These are phyloP conservation scores for Vigna mungo DNA, from an alignment of 306 rosid genomes.

Conservation along the genomic window DNA sequence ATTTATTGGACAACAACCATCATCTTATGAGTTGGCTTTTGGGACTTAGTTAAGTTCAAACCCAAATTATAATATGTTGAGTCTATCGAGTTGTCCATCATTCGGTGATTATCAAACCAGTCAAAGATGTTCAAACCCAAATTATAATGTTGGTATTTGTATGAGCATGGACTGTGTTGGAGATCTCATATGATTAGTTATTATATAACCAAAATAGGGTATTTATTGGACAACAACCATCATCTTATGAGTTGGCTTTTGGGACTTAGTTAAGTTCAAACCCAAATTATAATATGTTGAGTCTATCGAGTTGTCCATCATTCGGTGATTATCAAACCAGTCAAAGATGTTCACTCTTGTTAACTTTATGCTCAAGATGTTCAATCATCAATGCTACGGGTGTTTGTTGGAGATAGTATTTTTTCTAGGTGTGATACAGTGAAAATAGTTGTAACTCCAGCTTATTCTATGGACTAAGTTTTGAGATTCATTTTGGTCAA, in stretches of 20 bases:
- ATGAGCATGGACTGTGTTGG: not conserved
- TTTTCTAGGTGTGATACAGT: not conserved
- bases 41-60: not conserved
- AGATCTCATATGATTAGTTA: not conserved
- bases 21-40: not conserved
- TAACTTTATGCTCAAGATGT: not conserved
- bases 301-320: too few relatives aligned
- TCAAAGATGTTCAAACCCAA: not conserved
- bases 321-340: not conserved
- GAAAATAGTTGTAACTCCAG: not conserved
- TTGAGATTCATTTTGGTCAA: not conserved
- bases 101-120: not conserved
- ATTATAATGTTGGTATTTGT: too few relatives aligned
- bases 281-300: not conserved
- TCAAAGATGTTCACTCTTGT: not conserved
- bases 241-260: not conserved
- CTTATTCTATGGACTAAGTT: not conserved
- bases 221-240: not conserved
- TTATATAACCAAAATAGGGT: not conserved
- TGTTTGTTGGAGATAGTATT: not conserved
- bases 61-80: not conserved
- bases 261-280: not conserved
- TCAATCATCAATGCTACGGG: not conserved
- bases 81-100: too few relatives aligned
- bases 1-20: not conserved